Evolutionary conservation across 2,329 filamentous ascomycete species (phyloP).

Genomic region (Elsinoe fawcettii): DNA sequence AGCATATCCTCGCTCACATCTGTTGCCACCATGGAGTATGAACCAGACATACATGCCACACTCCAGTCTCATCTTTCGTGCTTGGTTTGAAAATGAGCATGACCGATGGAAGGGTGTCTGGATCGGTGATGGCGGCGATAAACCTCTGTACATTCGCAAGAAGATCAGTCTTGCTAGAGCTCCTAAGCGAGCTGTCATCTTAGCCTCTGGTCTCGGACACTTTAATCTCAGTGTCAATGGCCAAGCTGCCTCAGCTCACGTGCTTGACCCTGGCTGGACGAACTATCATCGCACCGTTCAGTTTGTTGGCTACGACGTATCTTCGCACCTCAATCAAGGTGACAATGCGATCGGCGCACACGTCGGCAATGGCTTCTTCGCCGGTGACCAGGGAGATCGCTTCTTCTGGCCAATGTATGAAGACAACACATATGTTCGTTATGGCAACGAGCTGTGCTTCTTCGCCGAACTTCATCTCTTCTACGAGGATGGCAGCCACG

Average conservation of each 20-base stretch:
- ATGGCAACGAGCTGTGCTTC: slow-evolving; percentile 36
- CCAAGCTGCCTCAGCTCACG: slow-evolving; percentile 29
- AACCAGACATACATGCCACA: slow-evolving; percentile 40
- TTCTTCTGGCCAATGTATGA: slow-evolving; percentile 40
- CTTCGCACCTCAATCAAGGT: slow-evolving; percentile 26
- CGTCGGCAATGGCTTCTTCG: slow-evolving; percentile 41
- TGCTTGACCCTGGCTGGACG: slow-evolving; percentile 34
- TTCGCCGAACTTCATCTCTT: slow-evolving; percentile 35
- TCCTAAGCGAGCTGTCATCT: slow-evolving; percentile 30
- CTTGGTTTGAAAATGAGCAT: slow-evolving; percentile 36
- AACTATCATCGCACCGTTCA: slow-evolving; percentile 37
- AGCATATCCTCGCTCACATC: slow-evolving; percentile 31
- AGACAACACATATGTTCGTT: slow-evolving; percentile 35
- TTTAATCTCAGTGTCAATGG: slow-evolving; percentile 36
- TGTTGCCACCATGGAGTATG: slow-evolving; percentile 37
- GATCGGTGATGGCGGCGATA: slow-evolving; percentile 36
- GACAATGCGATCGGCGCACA: slow-evolving; percentile 34
- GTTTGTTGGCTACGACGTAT: slow-evolving; percentile 39
- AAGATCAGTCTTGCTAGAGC: slow-evolving; percentile 26
- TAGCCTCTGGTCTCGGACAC: slow-evolving; percentile 36
- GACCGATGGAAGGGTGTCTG: slow-evolving; percentile 37
- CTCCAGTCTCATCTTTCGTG: slow-evolving; percentile 35
- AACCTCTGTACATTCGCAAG: slow-evolving; percentile 36
- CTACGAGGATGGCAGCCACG: slow-evolving; percentile 32
- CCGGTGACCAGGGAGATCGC: slow-evolving; percentile 36